Evolutionary conservation across 23 red algal genomes (phyloP), one percentile per base, ranked within the genome.

Genomic region (Gracilaria domingensis): DNA sequence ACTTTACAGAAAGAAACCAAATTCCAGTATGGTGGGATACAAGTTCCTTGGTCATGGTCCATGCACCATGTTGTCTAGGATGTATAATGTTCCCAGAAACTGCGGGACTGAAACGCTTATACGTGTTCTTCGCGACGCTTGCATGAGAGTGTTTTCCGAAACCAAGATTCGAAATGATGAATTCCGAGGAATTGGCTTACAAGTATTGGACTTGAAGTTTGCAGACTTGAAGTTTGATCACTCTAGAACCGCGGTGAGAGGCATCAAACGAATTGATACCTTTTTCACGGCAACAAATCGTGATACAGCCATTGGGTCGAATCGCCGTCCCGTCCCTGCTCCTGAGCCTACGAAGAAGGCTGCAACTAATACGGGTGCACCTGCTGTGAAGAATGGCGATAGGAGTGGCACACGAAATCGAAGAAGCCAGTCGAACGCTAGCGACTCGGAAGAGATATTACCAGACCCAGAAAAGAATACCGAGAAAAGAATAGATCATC

Each of bases 111-210:
- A 71, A 29, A 53, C 69, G 35, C 29, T 87, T 51, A 73, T 54
- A 0, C 39, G 55, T 12, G 83, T 76, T 39, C 77, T 96, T 67
- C 56, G 77, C 34, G 60, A 65, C 25, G 30, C 80, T 4, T 91
- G 84, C 58, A 54, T 80, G 4, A 50, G 81, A 24, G 74, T 98
- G 4, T 71, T 92, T 55, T 48, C 40, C 34, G 89, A 86, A 44
- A 77, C 90, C 37, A 44, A 66, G 24, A 77, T 98, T 20, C 70
- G 67, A 4, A 82, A 69, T 54, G 93, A 95, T 50, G 97, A 95
- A 47, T 76, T 98, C 26, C 93, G 97, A 0, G 97, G 97, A 8
- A 79, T 95, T 35, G 97, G 97, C 18, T 40, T 98, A 25, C 96
- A 98, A 72, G 60, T 84, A 30, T 66, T 60, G 28, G 88, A 96